phyloP scores from a whole-genome alignment of 2,329 filamentous ascomycete genomes.

The Aspergillus ibericus region DNA sequence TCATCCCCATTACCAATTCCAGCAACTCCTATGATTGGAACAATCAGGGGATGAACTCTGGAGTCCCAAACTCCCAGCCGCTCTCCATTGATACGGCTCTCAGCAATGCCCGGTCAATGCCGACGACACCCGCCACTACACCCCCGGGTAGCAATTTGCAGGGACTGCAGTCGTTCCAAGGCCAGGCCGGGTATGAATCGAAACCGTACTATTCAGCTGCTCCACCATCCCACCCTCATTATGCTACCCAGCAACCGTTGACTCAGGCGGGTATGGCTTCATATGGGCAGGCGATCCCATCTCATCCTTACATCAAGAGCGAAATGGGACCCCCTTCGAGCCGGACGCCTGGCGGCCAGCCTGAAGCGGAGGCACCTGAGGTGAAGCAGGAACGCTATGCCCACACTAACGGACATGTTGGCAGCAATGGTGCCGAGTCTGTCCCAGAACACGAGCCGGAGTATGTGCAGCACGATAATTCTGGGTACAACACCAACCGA shows the following conservation, averaged over 20 bases:
- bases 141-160: slow-evolving; percentile 77
- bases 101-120: slow-evolving; percentile 79
- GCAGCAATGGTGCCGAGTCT: slow-evolving; percentile 60
- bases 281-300: slow-evolving; percentile 57
- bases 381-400: slow-evolving; percentile 69
- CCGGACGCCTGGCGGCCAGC: slow-evolving; percentile 58
- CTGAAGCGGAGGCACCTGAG: slow-evolving; percentile 63
- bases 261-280: slow-evolving; percentile 67
- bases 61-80: slow-evolving; percentile 63
- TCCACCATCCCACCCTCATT: slow-evolving; percentile 66
- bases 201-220: slow-evolving; percentile 76
- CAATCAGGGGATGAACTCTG: slow-evolving; percentile 62
- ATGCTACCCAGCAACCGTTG: slow-evolving; percentile 61
- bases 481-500: slow-evolving; percentile 70
- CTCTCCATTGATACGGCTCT: slow-evolving; percentile 79
- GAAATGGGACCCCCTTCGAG: slow-evolving; percentile 83
- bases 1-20: slow-evolving; percentile 72
- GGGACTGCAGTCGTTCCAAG: slow-evolving; percentile 74
- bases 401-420: slow-evolving; percentile 57
- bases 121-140: slow-evolving; percentile 85
- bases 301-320: slow-evolving; percentile 70
- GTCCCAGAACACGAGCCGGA: slow-evolving; percentile 71
- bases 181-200: slow-evolving; percentile 73
- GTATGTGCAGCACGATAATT: slow-evolving; percentile 79
- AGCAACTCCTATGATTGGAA: slow-evolving; percentile 79